Percentiles rank a stretch among this genome's conserved stretches.
phyloP scores from a whole-genome alignment of 148 eudicot species.

The Camellia japonica region DNA sequence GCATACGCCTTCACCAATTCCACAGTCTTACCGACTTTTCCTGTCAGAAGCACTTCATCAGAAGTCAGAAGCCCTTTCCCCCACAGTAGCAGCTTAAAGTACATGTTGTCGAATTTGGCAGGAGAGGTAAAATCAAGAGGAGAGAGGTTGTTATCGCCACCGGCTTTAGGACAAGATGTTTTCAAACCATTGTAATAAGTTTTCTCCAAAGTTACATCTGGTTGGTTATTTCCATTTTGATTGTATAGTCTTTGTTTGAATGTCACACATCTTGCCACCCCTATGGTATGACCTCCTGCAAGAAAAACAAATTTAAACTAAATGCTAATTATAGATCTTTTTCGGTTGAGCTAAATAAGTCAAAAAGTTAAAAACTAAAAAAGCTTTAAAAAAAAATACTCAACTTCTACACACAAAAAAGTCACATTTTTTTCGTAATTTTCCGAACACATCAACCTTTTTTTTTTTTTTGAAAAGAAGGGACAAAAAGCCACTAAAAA shows the following conservation, averaged over 20 bases:
- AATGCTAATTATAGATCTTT: too few species aligned
- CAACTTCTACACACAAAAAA: too few species aligned
- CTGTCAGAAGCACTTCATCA: slow-evolving; percentile 69
- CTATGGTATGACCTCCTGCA: slow-evolving; percentile 86
- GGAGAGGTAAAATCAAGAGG: slow-evolving; percentile 81
- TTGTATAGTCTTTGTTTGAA: slow-evolving; percentile 84
- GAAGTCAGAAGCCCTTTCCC: slow-evolving; percentile 78
- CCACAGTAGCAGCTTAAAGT: slow-evolving; percentile 69
- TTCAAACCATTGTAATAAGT: slow-evolving; percentile 58
- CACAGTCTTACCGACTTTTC: slow-evolving; percentile 36
- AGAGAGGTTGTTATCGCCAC: slow-evolving; percentile 67
- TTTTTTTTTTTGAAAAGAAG: too few species aligned
- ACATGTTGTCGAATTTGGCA: slow-evolving; percentile 64
- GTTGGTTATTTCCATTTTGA: slow-evolving; percentile 61
- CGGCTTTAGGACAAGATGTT: slow-evolving; percentile 58
- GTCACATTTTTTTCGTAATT: too few species aligned
- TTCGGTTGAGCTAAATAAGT: too few species aligned
- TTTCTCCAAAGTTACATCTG: slow-evolving; percentile 62
- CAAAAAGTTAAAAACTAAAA: too few species aligned
- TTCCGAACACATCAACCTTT: too few species aligned
- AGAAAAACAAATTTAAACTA: neutral
- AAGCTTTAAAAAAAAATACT: too few species aligned
- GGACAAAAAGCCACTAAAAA: too few species aligned
- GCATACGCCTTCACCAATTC: slow-evolving; percentile 67
- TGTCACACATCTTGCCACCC: slow-evolving; percentile 69